These are phyloP conservation scores for Calocybe gangraenosa DNA, from an alignment of 768 basidiomycete species.

Conservation along the genomic window DNA sequence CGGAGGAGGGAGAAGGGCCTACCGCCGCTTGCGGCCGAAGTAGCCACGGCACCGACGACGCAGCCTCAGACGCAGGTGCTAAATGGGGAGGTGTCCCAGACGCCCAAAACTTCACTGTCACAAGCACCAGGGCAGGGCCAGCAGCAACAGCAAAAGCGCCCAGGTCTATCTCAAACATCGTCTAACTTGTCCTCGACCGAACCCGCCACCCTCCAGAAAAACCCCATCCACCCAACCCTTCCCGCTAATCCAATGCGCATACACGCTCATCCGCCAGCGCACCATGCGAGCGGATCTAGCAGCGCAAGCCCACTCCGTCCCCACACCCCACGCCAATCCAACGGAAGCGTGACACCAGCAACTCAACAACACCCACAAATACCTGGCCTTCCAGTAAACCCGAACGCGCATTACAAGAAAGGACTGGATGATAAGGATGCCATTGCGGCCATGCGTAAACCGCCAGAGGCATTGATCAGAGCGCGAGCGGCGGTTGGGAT, in stretches of 20 bases:
- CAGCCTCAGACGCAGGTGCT: neutral
- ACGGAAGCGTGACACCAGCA: neutral
- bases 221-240: constrained; percentile 10
- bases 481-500: constrained; percentile 2
- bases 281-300: neutral
- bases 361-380: neutral
- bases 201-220: neutral
- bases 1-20: constrained; percentile 25
- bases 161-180: neutral
- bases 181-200: too few species aligned
- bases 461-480: neutral
- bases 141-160: neutral
- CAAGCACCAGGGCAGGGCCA: neutral
- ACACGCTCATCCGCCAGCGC: neutral
- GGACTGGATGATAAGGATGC: neutral
- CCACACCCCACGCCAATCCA: neutral
- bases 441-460: neutral
- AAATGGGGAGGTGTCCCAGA: neutral
- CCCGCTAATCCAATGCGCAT: constrained; percentile 11
- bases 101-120: neutral
- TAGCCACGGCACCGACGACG: neutral
- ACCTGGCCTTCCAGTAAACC: constrained; percentile 13
- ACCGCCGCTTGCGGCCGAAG: neutral
- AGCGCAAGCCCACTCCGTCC: neutral
- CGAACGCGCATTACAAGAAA: constrained; percentile 1